These are phyloP conservation scores for Kuraishia piskuri DNA, from an alignment of 805 yeast genomes.

Conservation along the genomic window DNA sequence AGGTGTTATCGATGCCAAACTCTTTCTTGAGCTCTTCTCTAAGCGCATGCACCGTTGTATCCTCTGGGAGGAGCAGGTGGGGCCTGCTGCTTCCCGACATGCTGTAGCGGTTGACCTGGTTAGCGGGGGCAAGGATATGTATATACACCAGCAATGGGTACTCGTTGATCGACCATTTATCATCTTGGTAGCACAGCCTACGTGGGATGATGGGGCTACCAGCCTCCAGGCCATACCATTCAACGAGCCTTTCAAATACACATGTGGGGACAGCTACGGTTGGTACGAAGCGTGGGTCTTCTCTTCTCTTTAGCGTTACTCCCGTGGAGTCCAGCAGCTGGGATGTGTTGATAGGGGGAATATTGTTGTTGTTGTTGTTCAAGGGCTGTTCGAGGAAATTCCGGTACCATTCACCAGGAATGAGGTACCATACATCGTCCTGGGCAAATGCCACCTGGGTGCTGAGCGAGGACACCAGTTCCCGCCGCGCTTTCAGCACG, in stretches of 20 bases:
- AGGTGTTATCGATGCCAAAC: neutral
- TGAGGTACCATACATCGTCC: conserved; percentile 40
- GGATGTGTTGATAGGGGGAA: conserved; percentile 41
- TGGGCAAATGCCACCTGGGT: conserved; percentile 19
- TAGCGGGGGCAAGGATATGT: conserved; percentile 18
- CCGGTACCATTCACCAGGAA: conserved; percentile 38
- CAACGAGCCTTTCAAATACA: conserved; percentile 4
- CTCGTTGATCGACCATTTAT: conserved; percentile 14
- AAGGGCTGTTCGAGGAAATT: conserved; percentile 28
- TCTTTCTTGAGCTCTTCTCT: conserved; percentile 6
- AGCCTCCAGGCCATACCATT: conserved; percentile 47
- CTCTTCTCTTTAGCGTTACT: conserved; percentile 18
- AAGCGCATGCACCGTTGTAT: conserved; percentile 21
- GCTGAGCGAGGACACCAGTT: neutral
- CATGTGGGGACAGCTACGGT: conserved; percentile 14
- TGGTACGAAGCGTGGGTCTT: neutral
- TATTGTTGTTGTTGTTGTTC: too few relatives aligned
- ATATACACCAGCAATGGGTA: conserved; percentile 17
- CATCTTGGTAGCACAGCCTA: conserved; percentile 22
- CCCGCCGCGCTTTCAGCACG: neutral
- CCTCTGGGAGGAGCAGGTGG: conserved; percentile 27
- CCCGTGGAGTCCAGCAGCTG: conserved; percentile 37
- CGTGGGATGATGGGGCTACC: conserved; percentile 22
- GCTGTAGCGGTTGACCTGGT: conserved; percentile 18
- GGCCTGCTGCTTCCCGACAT: conserved; percentile 20